Conservation (phyloP, 2,329 filamentous ascomycete species). For the Grosmannia penicillata region DNA sequence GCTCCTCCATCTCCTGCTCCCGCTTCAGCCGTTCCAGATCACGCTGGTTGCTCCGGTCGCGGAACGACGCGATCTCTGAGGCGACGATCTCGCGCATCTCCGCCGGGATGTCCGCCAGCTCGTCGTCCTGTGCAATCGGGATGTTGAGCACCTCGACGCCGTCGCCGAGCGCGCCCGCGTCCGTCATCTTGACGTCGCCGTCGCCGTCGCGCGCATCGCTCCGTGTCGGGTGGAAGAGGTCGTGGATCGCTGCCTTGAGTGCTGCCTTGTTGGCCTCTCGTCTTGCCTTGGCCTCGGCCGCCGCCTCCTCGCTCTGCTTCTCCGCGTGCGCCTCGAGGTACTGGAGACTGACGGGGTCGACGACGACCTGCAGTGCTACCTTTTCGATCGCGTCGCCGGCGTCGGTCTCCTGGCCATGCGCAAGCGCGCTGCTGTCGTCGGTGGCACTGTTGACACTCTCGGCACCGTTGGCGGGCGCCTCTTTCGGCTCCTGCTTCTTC, state of each 20-base stretch:
- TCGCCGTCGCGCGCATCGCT: constrained; percentile 40
- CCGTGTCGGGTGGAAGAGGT: constrained; percentile 54
- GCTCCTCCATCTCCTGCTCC: constrained; percentile 85
- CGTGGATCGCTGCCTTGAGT: constrained; percentile 52
- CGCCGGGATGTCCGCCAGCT: constrained; percentile 84
- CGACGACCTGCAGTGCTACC: constrained; percentile 53
- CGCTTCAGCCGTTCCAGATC: constrained; percentile 76
- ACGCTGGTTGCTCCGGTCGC: constrained; percentile 75
- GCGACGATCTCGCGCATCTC: constrained; percentile 95
- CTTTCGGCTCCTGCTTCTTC: constrained; percentile 50
- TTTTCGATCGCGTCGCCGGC: constrained; percentile 42
- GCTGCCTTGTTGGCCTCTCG: constrained; percentile 54
- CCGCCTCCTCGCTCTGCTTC: constrained; percentile 46
- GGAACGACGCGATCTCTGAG: constrained; percentile 84
- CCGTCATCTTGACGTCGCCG: constrained; percentile 56
- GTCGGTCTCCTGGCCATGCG: too few species aligned
- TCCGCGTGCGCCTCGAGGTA: constrained; percentile 75
- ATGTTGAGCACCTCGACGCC: constrained; percentile 82
- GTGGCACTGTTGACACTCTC: too few species aligned
- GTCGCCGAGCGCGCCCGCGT: constrained; percentile 35
- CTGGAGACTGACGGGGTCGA: constrained; percentile 70
- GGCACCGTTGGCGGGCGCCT: too few species aligned
- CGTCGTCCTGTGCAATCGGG: constrained; percentile 74
- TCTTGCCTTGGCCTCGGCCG: constrained; percentile 50
- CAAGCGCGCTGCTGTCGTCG: too few species aligned